Evolutionary conservation across 106 monocot species (phyloP).

Genomic region (Dioscorea alata): DNA sequence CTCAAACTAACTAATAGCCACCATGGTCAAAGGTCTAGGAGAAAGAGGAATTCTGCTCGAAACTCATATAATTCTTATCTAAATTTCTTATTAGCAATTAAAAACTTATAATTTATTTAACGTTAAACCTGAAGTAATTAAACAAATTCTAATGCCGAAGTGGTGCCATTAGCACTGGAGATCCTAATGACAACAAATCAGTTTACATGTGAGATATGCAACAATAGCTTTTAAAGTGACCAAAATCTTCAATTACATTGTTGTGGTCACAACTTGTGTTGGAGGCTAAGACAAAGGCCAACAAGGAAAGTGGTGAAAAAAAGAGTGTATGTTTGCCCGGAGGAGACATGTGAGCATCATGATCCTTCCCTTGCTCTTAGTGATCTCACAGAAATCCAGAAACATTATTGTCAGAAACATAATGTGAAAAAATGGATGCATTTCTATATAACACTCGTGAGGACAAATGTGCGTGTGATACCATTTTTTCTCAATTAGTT

Average conservation of each 20-base stretch:
- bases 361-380: conserved; percentile 14
- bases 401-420: conserved; percentile 17
- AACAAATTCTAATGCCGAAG: conserved; percentile 1
- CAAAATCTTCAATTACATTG: conserved; percentile 7
- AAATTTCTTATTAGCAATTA: background rate
- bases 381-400: conserved; percentile 26
- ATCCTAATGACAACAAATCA: conserved; percentile 3
- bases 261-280: conserved; percentile 1
- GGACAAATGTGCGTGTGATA: conserved; percentile 3
- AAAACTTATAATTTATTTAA: too few species aligned
- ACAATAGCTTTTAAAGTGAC: conserved; percentile 1
- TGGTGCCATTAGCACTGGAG: background rate
- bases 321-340: conserved; percentile 16
- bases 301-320: background rate
- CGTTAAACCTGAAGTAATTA: background rate
- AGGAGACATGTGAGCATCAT: conserved; percentile 6
- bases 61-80: background rate
- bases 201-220: conserved; percentile 3
- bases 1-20: too few species aligned
- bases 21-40: too few species aligned
- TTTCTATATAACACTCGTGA: background rate
- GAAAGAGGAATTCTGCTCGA: too few species aligned
- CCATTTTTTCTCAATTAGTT: conserved; percentile 3
- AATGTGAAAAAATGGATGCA: conserved; percentile 8
- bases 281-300: background rate